Evolutionary conservation across 768 basidiomycete genomes (phyloP), one percentile per base, ranked within the genome.

Genomic region (Cubamyces sp.): DNA sequence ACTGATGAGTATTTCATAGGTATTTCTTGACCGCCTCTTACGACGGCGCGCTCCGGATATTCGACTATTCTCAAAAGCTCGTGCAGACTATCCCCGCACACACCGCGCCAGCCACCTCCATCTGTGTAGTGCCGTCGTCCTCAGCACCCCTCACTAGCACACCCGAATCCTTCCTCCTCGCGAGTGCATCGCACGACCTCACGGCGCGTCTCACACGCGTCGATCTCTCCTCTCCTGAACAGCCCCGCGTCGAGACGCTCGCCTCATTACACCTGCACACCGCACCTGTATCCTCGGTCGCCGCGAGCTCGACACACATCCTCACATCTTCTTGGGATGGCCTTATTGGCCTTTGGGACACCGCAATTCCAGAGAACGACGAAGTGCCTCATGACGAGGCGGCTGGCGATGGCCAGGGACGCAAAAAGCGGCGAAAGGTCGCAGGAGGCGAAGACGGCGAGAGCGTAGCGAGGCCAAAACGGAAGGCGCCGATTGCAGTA

Each of bases 291-390:
- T 88, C 95, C 0, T 88, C 86, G 12, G 77, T 98, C 42, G 69
- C 85, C 0, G 73, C 88, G 0, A 84, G 85, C 58, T 39, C 72
- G 8, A 77, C 82, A 2, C 83, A 87, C 61, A 77, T 98, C 18
- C 78, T 98, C 37, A 94, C 94, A 0, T 82, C 90, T 0, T 91
- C 91, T 0, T 96, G 94, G 94, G 96, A 99, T 69, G 81, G 84
- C 9, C 79, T 94, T 16, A 81, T 98, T 58, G 92, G 94, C 2
- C 68, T 95, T 5, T 98, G 88, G 89, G 86, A 88, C 62, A 87
- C 86, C 3, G 68, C 71, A 0, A 78, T 90, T 37, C 88, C 92
- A 0, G 67, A 74, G 0, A 67, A 75, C 3, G 90, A 95, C 68
- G 89, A 96, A 66, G 80, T 91, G 0, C 69, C 75, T 0, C 72